These are phyloP conservation scores for Millerago galiae DNA, from an alignment of 805 yeast species.

Conservation along the genomic window DNA sequence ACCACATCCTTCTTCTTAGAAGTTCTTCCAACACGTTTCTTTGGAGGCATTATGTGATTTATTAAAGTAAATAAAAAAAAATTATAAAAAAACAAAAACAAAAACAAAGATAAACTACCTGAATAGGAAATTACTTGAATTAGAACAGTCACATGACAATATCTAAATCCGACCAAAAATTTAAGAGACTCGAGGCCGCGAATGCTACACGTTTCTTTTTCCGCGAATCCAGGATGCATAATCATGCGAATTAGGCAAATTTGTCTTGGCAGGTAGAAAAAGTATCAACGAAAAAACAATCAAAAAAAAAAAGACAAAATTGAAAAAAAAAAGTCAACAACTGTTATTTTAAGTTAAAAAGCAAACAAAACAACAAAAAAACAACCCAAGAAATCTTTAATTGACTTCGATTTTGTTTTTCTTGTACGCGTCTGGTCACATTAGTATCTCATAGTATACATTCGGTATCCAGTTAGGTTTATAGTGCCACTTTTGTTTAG, in stretches of 20 bases:
- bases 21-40: constrained; percentile 1
- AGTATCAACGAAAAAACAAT: constrained; percentile 4
- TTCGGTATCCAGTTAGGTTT: background rate
- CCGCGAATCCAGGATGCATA: constrained; percentile 1
- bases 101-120: background rate
- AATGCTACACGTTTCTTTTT: background rate
- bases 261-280: constrained; percentile 5
- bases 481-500: background rate
- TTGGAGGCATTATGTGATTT: background rate
- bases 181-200: background rate
- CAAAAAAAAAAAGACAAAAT: constrained; percentile 1
- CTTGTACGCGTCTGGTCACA: background rate
- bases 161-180: background rate
- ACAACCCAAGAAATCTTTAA: no score
- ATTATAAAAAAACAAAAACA: background rate
- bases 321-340: constrained; percentile 1
- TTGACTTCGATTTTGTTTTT: no score
- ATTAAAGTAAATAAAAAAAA: background rate
- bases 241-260: background rate
- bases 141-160: no score
- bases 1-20: background rate
- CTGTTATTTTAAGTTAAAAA: background rate
- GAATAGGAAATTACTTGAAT: background rate
- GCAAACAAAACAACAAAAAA: background rate
- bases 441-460: no score